Base-by-base conservation (phyloP, 257 asterid genomes). In the Solanum neorickii region DNA sequence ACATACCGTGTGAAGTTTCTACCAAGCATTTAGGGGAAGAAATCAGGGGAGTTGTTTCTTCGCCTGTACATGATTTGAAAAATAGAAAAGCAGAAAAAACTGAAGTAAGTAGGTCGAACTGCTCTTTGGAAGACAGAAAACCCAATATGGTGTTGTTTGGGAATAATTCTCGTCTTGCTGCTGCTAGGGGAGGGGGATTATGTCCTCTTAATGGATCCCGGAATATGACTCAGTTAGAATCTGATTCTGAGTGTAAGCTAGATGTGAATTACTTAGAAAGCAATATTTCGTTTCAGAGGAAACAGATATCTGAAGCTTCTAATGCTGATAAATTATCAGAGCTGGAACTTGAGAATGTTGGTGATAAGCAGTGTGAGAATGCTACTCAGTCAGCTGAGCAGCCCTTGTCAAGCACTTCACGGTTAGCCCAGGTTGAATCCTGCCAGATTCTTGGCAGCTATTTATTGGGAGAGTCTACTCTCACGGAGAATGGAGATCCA, bases 361-460 rank as follows among this genome's bases (percentile, higher is more conserved):
- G 83, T 82, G 87, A 86, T 77, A 85, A 88, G 86, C 90, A 89
- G 85, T 60, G 87, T 89, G 89, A 76, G 87, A 91, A 88, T 59
- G 77, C 84, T 89, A 80, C 72, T 82, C 46, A 75, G 84, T 72
- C 88, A 31, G 90, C 87, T 66, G 95, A 93, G 86, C 93, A 88
- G 89, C 88, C 86, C 42, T 88, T 74, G 72, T 88, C 90, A 16
- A 89, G 92, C n/a, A 41, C 80, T 84, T 89, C 93, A 31, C 86
- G 39, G 80, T 74, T 91, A 56, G 92, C 89, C 88, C 88, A 86
- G 82, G 87, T 91, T 82, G 94, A 91, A 21, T 86, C 92, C 84
- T 66, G 93, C 69, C 94, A 89, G 84, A 87, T 95, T 82, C 93
- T 91, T 84, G 83, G 90, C 86, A 92, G 94, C 20, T 92, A 92